Evolutionary conservation across 2,329 filamentous ascomycete species (phyloP).

Genomic region (Colletotrichum gigasporum): DNA sequence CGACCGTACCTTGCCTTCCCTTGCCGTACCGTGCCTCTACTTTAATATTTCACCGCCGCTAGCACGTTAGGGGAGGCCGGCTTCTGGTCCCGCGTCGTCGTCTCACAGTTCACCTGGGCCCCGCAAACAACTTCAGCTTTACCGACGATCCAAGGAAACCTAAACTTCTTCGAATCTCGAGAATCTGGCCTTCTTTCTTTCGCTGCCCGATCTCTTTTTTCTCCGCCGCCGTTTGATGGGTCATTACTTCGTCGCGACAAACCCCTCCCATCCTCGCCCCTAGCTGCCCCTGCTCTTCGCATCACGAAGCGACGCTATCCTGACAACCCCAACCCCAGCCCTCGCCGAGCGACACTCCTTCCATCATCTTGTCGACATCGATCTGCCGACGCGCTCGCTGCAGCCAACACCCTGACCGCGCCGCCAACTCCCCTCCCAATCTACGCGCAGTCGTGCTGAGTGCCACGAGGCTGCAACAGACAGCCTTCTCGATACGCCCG

Average conservation of each 20-base stretch:
- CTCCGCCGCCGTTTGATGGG: constrained; percentile 26
- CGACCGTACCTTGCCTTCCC: constrained; percentile 5
- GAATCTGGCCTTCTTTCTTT: constrained; percentile 24
- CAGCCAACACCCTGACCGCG: neutral
- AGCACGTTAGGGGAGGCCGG: constrained; percentile 31
- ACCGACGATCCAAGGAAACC: constrained; percentile 30
- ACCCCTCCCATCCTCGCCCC: constrained; percentile 8
- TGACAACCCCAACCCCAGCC: constrained; percentile 21
- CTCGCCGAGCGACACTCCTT: constrained; percentile 30
- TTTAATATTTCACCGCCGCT: constrained; percentile 32
- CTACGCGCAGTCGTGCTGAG: constrained; percentile 1
- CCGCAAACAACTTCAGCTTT: constrained; percentile 34
- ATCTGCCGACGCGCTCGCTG: constrained; percentile 29
- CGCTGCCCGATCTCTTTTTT: constrained; percentile 17
- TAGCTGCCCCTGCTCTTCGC: constrained; percentile 21
- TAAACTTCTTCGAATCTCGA: constrained; percentile 14
- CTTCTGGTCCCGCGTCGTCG: constrained; percentile 33
- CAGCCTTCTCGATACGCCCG: constrained; percentile 2
- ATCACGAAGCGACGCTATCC: constrained; percentile 26
- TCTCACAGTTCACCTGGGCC: constrained; percentile 33
- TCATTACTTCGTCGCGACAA: constrained; percentile 13
- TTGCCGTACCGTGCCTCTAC: constrained; percentile 14
- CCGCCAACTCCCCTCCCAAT: neutral
- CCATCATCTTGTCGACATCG: constrained; percentile 25
- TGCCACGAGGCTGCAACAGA: neutral